Base-by-base conservation (phyloP, 305 asterid species). In the Fraxinus sp. region DNA sequence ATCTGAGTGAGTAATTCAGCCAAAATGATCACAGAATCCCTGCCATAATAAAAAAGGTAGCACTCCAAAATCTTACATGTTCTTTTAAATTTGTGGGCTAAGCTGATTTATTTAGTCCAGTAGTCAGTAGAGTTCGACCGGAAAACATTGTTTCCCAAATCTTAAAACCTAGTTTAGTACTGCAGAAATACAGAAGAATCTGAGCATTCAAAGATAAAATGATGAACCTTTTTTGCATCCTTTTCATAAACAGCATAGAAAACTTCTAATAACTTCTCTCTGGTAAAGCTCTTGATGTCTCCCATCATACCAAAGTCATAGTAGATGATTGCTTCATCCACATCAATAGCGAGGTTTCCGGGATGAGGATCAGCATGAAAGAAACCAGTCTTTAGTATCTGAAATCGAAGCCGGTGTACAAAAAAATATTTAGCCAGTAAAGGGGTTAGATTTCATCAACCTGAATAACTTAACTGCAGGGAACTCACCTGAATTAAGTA, bases 351-450 rank as follows among this genome's bases (percentile, higher is more conserved):
- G 64, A 95, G 99, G 86, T 95, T 95, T 86, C 99, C 99, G 11
- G 99, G 99, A 84, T 95, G 99, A 76, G 99, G 99, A 89, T 95
- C 99, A 72, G 99, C 99, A 77, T 95, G 99, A 88, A 95, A 95
- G 88, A 95, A 95, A 78, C 99, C 99, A 20, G 98, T 94, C 87
- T 83, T 94, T 80, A 95, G 87, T 86, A 95, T 94, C 98, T 95
- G 93, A 52, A 52, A 52, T 52, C 22, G 8, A 52, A 52, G 2
- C 20, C 2, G 22, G 62, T 52, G 22, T 52, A 52, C 62, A 52
- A 52, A 16, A 16, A 52, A 16, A 16, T 52, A 52, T 52, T 52
- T 52, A 52, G 22, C 62, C 62, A 16, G 18, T 5, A 5, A 52
- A 52, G 32, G 32, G 22, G 8, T 52, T 16, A 41, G 49, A 5